These are phyloP conservation scores for Primulina tabacum DNA, from an alignment of 257 asterid species.

Conservation along the genomic window DNA sequence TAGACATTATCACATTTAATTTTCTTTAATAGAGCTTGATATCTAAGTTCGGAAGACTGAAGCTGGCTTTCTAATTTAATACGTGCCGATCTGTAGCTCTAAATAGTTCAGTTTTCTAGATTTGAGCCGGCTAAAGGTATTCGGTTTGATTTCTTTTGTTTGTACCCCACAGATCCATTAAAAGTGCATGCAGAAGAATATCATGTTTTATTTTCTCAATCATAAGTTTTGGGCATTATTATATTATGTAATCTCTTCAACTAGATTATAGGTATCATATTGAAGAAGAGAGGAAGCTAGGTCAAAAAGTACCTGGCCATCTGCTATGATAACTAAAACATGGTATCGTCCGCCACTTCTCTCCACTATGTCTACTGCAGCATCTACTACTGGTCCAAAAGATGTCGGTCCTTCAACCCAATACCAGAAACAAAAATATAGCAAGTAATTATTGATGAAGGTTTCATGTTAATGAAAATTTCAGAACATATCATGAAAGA, in stretches of 20 bases:
- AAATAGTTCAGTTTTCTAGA: neutral
- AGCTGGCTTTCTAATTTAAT: neutral
- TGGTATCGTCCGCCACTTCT: slow-evolving; percentile 79
- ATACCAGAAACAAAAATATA: neutral
- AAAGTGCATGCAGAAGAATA: no score
- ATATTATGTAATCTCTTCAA: neutral
- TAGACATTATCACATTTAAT: no score
- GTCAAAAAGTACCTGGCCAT: slow-evolving; percentile 64
- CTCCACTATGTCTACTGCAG: slow-evolving; percentile 83
- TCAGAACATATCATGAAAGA: slow-evolving; percentile 14
- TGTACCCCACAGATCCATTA: no score
- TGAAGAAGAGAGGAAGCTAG: neutral
- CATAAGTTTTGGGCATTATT: neutral
- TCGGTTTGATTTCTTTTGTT: no score
- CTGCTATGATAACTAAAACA: slow-evolving; percentile 82
- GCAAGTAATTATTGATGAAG: neutral
- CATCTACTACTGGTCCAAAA: slow-evolving; percentile 78
- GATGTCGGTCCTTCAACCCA: slow-evolving; percentile 71
- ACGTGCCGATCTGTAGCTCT: neutral
- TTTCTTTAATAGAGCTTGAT: no score
- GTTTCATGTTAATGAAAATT: slow-evolving; percentile 3
- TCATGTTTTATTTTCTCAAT: no score
- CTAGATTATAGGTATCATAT: neutral
- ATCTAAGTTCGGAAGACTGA: no score
- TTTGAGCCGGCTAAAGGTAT: neutral